Conservation (phyloP, 805 yeast genomes). For the Wickerhamomyces rabaulensis region DNA sequence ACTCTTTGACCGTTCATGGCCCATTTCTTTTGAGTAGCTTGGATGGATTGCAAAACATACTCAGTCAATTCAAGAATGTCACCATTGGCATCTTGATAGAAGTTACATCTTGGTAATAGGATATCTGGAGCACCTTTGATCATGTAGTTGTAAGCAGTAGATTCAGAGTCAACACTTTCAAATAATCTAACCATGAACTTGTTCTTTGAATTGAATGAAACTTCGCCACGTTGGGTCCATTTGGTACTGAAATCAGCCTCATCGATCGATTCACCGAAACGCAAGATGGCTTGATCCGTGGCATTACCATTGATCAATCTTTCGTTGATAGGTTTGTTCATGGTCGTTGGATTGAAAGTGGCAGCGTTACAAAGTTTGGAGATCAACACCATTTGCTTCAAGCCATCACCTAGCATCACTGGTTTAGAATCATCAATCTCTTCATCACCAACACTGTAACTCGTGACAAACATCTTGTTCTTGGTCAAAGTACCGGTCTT, state of each 20-base stretch:
- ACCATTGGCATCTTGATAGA: conserved; percentile 11
- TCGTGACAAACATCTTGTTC: conserved; percentile 41
- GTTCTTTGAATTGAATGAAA: conserved; percentile 41
- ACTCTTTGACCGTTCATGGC: conserved; percentile 36
- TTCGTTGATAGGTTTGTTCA: conserved; percentile 12
- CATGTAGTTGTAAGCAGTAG: conserved; percentile 10
- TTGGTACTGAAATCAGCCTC: conserved; percentile 8
- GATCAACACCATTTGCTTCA: conserved; percentile 13
- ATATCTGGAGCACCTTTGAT: conserved; percentile 46
- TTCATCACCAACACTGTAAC: conserved; percentile 10
- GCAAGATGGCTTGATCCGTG: conserved; percentile 41
- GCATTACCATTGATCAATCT: conserved; percentile 38
- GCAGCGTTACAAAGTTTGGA: conserved; percentile 34
- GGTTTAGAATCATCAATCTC: neutral
- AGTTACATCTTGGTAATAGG: conserved; percentile 28
- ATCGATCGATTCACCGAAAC: conserved; percentile 27
- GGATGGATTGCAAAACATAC: conserved; percentile 11
- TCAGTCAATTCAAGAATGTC: conserved; percentile 10
- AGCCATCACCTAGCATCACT: neutral
- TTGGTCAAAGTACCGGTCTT: conserved; percentile 45
- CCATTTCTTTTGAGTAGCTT: conserved; percentile 29
- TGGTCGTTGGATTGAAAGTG: conserved; percentile 17
- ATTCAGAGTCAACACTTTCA: conserved; percentile 7
- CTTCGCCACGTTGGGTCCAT: conserved; percentile 26
- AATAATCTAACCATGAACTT: conserved; percentile 37